Evolutionary conservation across 2,329 filamentous ascomycete genomes (phyloP).

Genomic region (Alternaria atra): DNA sequence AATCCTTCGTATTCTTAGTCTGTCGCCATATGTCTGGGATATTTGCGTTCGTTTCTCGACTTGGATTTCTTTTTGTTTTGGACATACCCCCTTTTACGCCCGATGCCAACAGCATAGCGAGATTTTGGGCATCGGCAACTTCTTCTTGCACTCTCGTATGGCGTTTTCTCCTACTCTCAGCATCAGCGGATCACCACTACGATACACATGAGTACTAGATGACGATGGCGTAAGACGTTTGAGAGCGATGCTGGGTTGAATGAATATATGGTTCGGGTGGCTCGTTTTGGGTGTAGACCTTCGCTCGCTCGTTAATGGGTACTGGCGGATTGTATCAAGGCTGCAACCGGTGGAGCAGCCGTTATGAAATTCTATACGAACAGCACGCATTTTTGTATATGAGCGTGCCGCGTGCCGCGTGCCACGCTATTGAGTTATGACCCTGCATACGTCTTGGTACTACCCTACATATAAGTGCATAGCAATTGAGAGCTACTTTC

Average conservation of each 20-base stretch:
- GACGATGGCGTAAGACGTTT: slow-evolving; percentile 23
- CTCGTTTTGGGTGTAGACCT: slow-evolving; percentile 24
- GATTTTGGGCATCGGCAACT: slow-evolving; percentile 34
- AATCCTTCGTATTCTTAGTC: slow-evolving; percentile 18
- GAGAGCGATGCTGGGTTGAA: slow-evolving; percentile 11
- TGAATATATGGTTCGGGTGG: slow-evolving; percentile 29
- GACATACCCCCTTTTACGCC: slow-evolving; percentile 50
- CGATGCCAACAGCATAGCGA: slow-evolving; percentile 49
- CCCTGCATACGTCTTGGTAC: slow-evolving; percentile 1
- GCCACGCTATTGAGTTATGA: slow-evolving; percentile 20
- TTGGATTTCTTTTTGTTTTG: slow-evolving; percentile 33
- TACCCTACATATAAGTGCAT: neutral
- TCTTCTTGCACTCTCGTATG: slow-evolving; percentile 34
- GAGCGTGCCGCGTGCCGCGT: slow-evolving; percentile 40
- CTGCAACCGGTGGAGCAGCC: slow-evolving; percentile 24
- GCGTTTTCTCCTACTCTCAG: slow-evolving; percentile 28
- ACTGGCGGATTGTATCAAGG: slow-evolving; percentile 24
- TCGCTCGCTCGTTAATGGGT: slow-evolving; percentile 36
- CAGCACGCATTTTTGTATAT: slow-evolving; percentile 39
- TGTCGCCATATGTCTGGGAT: slow-evolving; percentile 25
- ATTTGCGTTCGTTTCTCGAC: slow-evolving; percentile 33
- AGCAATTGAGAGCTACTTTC: neutral
- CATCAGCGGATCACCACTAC: slow-evolving; percentile 29
- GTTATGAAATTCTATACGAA: slow-evolving; percentile 28
- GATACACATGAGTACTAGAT: slow-evolving; percentile 38